Percentiles rank a stretch among this genome's conserved stretches.
Conservation (phyloP, 495 filamentous ascomycete genomes). For the Cryomyces minteri region DNA sequence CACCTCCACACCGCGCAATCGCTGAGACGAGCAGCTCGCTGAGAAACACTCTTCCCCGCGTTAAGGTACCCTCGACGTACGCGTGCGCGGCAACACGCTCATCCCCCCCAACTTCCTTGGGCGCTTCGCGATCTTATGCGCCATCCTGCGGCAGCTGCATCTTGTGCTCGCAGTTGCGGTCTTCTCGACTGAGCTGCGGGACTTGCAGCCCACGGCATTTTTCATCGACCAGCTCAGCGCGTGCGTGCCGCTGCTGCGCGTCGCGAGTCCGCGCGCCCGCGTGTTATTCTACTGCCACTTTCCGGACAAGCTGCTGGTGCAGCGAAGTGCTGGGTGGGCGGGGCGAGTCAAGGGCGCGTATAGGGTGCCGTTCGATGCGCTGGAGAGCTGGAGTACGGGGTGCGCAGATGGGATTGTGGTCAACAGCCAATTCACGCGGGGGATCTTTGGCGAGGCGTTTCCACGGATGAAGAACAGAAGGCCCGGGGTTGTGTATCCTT, state of each 20-base stretch:
- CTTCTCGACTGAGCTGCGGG: conserved; percentile 33
- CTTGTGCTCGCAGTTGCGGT: conserved; percentile 42
- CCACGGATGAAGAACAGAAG: conserved; percentile 35
- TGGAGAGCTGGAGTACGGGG: conserved; percentile 74
- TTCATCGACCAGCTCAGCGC: conserved; percentile 88
- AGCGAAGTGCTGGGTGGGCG: conserved; percentile 26
- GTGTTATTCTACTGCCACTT: conserved; percentile 99
- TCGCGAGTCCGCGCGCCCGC: conserved; percentile 28
- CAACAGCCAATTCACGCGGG: conserved; percentile 73
- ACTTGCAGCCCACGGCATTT: conserved; percentile 47
- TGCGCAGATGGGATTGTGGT: conserved; percentile 72
- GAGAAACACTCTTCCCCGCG: neutral
- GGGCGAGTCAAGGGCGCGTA: conserved; percentile 45
- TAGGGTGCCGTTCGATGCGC: conserved; percentile 64
- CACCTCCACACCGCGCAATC: neutral
- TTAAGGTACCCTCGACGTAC: conserved; percentile 74
- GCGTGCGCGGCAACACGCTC: conserved; percentile 66
- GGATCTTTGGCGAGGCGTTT: conserved; percentile 57
- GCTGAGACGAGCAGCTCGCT: too few species aligned
- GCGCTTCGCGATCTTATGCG: conserved; percentile 79
- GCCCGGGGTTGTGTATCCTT: conserved; percentile 75
- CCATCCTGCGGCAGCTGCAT: conserved; percentile 79
- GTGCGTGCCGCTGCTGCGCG: conserved; percentile 59
- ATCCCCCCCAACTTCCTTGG: conserved; percentile 61
- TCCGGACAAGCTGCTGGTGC: conserved; percentile 74